Base-by-base conservation (phyloP, 2,329 filamentous ascomycete species). In the Chrysosporium keratinophilum region DNA sequence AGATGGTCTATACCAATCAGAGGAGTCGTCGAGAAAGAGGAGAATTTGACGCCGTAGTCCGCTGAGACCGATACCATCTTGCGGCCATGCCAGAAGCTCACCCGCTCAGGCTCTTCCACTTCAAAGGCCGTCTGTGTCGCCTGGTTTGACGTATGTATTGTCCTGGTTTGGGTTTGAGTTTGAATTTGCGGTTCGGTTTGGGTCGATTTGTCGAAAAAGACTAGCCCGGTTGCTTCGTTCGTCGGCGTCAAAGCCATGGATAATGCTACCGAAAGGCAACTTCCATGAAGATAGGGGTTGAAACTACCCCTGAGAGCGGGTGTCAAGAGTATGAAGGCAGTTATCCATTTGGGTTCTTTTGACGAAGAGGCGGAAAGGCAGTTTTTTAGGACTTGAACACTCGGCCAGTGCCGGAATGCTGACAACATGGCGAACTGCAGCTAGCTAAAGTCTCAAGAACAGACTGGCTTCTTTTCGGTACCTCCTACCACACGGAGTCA, bases 11-110 rank as follows among this genome's bases (percentile, higher is more conserved):
- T 40, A 23, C 49, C 49, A 14, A 51, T 34, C 23, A 51, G 20
- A 9, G 28, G 39, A 3, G 28, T 43, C 9, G 19, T 37, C 12
- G 20, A 42, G 28, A 51, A 51, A 4, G 17, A 11, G 7, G 35
- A 35, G 31, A 43, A 51, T n/a, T 44, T 51, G n/a, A 51, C 39
- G 5, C n/a, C 49, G n/a, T 51, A 51, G 28, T 43, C 40, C 10
- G 39, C 19, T 19, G 49, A 51, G 10, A 51, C 40, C 2, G 49
- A 51, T 3, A 35, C 23, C 49, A 51, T 51, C 11, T 7, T 39
- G 28, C 17, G 39, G 31, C 28, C 23, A 35, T 43, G 37, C 19
- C 23, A n/a, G 10, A 19, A 19, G 17, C 34, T 23, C 2, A n/a
- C 6, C 20, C n/a, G n/a, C 7, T 43, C 23, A 15, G 7, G 39